These are phyloP conservation scores for Nemania sp. DNA, from an alignment of 2,329 filamentous ascomycete species.

Conservation along the genomic window DNA sequence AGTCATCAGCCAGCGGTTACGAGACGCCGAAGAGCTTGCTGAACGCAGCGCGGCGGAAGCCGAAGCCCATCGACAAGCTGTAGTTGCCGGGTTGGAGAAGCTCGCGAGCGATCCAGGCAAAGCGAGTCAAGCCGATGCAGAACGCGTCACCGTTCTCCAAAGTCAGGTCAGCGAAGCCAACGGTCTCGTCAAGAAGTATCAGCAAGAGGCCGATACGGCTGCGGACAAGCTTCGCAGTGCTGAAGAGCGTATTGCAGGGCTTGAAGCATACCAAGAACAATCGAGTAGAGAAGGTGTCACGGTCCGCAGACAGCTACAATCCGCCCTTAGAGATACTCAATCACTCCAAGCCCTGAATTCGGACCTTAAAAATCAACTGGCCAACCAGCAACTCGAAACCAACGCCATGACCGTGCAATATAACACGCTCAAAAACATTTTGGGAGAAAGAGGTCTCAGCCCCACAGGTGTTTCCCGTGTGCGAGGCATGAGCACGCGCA, in stretches of 20 bases:
- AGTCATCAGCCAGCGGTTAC: conserved; percentile 71
- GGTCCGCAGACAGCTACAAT: conserved; percentile 87
- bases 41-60: conserved; percentile 89
- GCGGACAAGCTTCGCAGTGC: conserved; percentile 88
- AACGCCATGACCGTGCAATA: conserved; percentile 93
- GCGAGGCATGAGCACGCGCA: conserved; percentile 73
- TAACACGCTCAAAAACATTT: conserved; percentile 88
- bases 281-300: conserved; percentile 89
- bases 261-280: conserved; percentile 97
- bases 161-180: conserved; percentile 80
- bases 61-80: conserved; percentile 78
- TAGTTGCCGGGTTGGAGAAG: conserved; percentile 81
- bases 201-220: conserved; percentile 82
- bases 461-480: conserved; percentile 73
- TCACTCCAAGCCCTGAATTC: conserved; percentile 78
- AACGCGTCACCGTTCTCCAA: conserved; percentile 75
- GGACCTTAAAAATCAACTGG: conserved; percentile 80
- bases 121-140: conserved; percentile 56
- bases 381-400: conserved; percentile 88
- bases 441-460: conserved; percentile 86
- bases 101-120: conserved; percentile 60
- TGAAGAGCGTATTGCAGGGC: conserved; percentile 93
- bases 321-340: conserved; percentile 81
- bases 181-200: conserved; percentile 81
- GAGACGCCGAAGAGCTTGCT: conserved; percentile 84